A percentile compares a stretch with the other conserved stretches of the same genome.
phyloP scores from a whole-genome alignment of 208 protist species.

The Wallacemonas sp. region DNA sequence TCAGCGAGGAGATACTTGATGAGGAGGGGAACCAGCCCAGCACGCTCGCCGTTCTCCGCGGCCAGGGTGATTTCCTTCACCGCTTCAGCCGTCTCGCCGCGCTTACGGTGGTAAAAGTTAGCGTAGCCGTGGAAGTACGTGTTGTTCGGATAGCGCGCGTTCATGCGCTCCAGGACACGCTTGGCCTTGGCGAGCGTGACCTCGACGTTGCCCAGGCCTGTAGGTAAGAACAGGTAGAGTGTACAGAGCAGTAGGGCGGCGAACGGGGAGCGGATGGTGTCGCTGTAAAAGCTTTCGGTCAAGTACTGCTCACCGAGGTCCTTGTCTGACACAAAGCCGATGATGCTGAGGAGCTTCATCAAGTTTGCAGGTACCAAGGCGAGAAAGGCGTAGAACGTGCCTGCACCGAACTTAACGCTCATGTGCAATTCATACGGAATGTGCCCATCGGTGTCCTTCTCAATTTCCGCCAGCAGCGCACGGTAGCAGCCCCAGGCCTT shows the following conservation, averaged over 20 bases:
- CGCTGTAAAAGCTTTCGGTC: constrained; percentile 85
- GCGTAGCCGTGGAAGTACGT: constrained; percentile 92
- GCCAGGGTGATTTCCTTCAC: constrained; percentile 68
- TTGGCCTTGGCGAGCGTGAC: constrained; percentile 78
- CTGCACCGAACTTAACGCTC: constrained; percentile 88
- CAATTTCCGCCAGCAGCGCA: constrained; percentile 58
- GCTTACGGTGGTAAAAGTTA: constrained; percentile 92
- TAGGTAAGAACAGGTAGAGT: constrained; percentile 90
- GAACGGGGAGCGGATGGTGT: constrained; percentile 86
- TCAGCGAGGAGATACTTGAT: constrained; percentile 89
- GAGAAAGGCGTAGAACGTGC: constrained; percentile 89
- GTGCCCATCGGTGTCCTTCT: constrained; percentile 67
- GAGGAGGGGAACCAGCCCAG: constrained; percentile 70
- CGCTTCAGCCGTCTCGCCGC: constrained; percentile 73
- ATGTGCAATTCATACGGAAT: constrained; percentile 86
- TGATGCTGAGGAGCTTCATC: constrained; percentile 89
- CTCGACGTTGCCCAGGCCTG: constrained; percentile 75
- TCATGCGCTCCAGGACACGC: constrained; percentile 78
- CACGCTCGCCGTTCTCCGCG: constrained; percentile 73
- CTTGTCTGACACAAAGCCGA: constrained; percentile 90
- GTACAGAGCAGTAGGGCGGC: constrained; percentile 86
- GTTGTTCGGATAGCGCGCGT: constrained; percentile 82
- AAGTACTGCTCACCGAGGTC: constrained; percentile 92
- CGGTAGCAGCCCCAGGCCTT: constrained; percentile 89
- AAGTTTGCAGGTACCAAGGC: constrained; percentile 84